Conservation (phyloP, 2,329 filamentous ascomycete genomes). For the Clonostachys rhizophaga region DNA sequence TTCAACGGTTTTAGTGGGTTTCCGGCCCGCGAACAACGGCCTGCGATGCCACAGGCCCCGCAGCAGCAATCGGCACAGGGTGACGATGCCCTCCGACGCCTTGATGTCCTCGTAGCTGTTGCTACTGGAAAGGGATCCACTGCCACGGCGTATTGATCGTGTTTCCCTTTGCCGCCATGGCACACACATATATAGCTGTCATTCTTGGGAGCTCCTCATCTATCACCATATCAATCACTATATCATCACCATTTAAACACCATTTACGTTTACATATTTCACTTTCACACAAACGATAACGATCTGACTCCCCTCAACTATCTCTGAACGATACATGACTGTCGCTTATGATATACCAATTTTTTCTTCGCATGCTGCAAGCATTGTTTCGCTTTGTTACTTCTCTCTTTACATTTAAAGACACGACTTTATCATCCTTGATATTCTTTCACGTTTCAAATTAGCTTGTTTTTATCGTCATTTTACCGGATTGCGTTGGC, state of each 20-base stretch:
- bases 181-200: too few species aligned
- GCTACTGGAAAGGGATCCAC: slow-evolving; percentile 37
- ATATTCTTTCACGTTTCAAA: too few species aligned
- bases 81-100: slow-evolving; percentile 24
- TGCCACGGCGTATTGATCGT: slow-evolving; percentile 28
- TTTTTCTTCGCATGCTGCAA: too few species aligned
- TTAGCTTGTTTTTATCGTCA: too few species aligned
- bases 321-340: too few species aligned
- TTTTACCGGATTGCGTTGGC: too few species aligned
- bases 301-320: too few species aligned
- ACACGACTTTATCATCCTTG: too few species aligned
- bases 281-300: background rate
- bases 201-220: too few species aligned
- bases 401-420: background rate
- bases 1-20: slow-evolving; percentile 47
- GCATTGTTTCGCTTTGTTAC: background rate
- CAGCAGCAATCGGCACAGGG: slow-evolving; percentile 8
- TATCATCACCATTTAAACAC: background rate
- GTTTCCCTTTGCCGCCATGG: background rate
- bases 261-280: background rate
- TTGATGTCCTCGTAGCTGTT: slow-evolving; percentile 38
- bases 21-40: slow-evolving; percentile 26
- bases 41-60: slow-evolving; percentile 8
- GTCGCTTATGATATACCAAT: too few species aligned
- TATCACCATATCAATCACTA: background rate